These are phyloP conservation scores for Aspergillus clavatus DNA, from an alignment of 2,329 filamentous ascomycete genomes.

Conservation along the genomic window DNA sequence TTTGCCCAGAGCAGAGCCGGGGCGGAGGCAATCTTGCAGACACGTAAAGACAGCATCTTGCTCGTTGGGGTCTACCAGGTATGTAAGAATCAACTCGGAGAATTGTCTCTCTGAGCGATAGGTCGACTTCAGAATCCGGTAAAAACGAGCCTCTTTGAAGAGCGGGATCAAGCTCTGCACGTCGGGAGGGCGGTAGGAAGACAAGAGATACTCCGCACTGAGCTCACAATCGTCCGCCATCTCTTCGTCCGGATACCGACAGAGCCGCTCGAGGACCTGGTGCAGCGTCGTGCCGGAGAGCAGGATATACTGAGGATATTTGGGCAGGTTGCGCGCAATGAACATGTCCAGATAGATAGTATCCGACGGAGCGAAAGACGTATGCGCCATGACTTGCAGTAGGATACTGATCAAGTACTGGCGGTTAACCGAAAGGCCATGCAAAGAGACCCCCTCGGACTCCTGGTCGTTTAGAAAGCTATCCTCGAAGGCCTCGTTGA, in stretches of 20 bases:
- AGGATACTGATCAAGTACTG: conserved; percentile 91
- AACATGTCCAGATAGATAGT: conserved; percentile 98
- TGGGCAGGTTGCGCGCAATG: conserved; percentile 88
- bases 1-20: conserved; percentile 57
- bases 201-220: conserved; percentile 93
- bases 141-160: conserved; percentile 77
- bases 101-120: conserved; percentile 78
- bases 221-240: conserved; percentile 90
- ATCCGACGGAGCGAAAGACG: conserved; percentile 69
- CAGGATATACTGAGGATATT: conserved; percentile 92
- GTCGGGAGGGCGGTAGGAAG: conserved; percentile 86
- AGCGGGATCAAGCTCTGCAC: conserved; percentile 68
- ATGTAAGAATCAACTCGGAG: conserved; percentile 69
- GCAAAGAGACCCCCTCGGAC: conserved; percentile 55
- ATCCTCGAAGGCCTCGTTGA: conserved; percentile 98
- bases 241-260: conserved; percentile 73
- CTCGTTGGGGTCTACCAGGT: conserved; percentile 79
- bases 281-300: conserved; percentile 82
- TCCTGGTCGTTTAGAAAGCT: conserved; percentile 78
- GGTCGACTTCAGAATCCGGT: conserved; percentile 83
- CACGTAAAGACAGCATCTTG: conserved; percentile 72
- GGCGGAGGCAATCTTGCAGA: conserved; percentile 67
- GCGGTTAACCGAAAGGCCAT: conserved; percentile 67
- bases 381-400: conserved; percentile 75
- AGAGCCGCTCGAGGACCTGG: conserved; percentile 74